phyloP scores from a whole-genome alignment of 129 eudicot species.

The Smallanthus sonchifolius region DNA sequence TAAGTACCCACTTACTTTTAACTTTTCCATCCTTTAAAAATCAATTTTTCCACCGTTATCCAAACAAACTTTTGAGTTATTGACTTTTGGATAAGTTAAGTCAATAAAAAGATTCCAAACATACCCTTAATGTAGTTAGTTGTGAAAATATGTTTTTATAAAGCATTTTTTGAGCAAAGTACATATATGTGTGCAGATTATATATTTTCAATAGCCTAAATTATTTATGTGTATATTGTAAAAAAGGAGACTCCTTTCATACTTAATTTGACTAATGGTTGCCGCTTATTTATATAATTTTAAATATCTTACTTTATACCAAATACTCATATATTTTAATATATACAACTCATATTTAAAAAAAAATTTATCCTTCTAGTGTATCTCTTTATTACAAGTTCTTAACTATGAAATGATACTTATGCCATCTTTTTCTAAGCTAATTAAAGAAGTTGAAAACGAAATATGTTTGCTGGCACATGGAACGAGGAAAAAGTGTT shows the following conservation, averaged over 20 bases:
- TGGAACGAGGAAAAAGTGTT: slow-evolving; percentile 18
- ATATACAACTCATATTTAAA: not conserved
- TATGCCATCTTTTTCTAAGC: too few relatives aligned
- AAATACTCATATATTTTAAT: not conserved
- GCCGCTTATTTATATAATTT: not conserved
- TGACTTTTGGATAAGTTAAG: too few relatives aligned
- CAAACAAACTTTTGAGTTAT: too few relatives aligned
- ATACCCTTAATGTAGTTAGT: not conserved
- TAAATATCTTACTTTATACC: not conserved
- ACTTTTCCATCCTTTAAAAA: too few relatives aligned
- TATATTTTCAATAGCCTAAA: not conserved
- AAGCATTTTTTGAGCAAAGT: not conserved
- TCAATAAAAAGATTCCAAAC: too few relatives aligned
- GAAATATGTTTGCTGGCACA: slow-evolving; percentile 13
- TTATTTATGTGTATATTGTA: not conserved
- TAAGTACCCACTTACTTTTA: too few relatives aligned
- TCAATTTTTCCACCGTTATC: too few relatives aligned
- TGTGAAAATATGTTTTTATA: not conserved
- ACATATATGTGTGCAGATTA: not conserved
- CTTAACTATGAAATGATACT: not conserved
- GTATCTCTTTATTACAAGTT: not conserved
- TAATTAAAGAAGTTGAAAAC: not conserved
- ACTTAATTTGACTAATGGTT: not conserved
- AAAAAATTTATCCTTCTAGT: not conserved
- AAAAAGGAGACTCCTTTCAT: not conserved